phyloP scores from a whole-genome alignment of 2,329 filamentous ascomycete species.

The Sarocladiaceae sp. region DNA sequence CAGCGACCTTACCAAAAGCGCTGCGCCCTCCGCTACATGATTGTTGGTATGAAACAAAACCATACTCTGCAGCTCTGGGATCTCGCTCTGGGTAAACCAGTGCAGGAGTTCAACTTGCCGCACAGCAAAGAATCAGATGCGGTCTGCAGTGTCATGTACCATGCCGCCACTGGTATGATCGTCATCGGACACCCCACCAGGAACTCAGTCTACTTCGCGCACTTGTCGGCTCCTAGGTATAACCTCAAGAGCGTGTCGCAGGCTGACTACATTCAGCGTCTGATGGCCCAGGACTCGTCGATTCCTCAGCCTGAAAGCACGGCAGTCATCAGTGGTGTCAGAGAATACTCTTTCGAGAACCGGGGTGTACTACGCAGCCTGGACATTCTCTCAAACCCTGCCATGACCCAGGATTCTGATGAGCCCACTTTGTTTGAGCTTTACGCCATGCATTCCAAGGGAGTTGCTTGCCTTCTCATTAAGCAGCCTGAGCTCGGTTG shows the following conservation, averaged over 20 bases:
- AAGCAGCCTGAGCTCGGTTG: slow-evolving; percentile 89
- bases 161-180: slow-evolving; percentile 87
- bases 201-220: slow-evolving; percentile 96
- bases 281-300: slow-evolving; percentile 66
- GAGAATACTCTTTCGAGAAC: slow-evolving; percentile 87
- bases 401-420: slow-evolving; percentile 57
- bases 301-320: slow-evolving; percentile 88
- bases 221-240: slow-evolving; percentile 92
- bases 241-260: slow-evolving; percentile 78
- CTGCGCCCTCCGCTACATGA: slow-evolving; percentile 86
- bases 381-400: slow-evolving; percentile 75
- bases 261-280: slow-evolving; percentile 77
- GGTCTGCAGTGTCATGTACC: slow-evolving; percentile 96
- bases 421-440: slow-evolving; percentile 85
- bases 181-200: slow-evolving; percentile 92
- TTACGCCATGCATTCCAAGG: slow-evolving; percentile 96
- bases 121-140: slow-evolving; percentile 95
- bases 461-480: slow-evolving; percentile 84
- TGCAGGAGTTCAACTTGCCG: slow-evolving; percentile 94
- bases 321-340: slow-evolving; percentile 93
- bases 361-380: slow-evolving; percentile 85
- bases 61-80: slow-evolving; percentile 99
- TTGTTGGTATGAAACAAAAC: slow-evolving; percentile 98
- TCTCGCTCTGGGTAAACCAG: slow-evolving; percentile 87
- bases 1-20: slow-evolving; percentile 88